Evolutionary conservation across 768 basidiomycete species (phyloP).

Genomic region (Podaxis sp.): DNA sequence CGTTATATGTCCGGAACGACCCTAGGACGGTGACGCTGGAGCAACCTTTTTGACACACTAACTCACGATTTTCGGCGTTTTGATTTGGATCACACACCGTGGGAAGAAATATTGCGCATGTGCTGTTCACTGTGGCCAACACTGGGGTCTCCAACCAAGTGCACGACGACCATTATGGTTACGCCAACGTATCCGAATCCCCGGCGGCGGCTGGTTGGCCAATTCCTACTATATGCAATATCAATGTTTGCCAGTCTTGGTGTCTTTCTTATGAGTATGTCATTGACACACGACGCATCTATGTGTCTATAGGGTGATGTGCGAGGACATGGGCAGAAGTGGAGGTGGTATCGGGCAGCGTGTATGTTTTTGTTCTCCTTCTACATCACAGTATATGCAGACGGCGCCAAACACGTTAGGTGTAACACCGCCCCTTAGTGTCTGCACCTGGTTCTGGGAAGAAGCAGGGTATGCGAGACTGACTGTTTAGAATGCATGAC

Average conservation of each 20-base stretch:
- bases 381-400: conserved; percentile 41
- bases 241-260: conserved; percentile 77
- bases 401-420: conserved; percentile 73
- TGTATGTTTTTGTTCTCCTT: conserved; percentile 16
- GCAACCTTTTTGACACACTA: neutral
- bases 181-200: conserved; percentile 29
- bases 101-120: neutral
- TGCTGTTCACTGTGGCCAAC: neutral
- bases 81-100: neutral
- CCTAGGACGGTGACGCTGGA: too few relatives aligned
- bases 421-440: conserved; percentile 12
- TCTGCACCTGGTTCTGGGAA: neutral
- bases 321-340: too few relatives aligned
- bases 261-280: conserved; percentile 64
- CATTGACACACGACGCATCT: conserved; percentile 26
- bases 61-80: neutral
- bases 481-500: conserved; percentile 25
- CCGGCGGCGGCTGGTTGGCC: conserved; percentile 61
- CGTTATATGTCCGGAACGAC: too few relatives aligned
- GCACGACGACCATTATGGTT: conserved; percentile 17
- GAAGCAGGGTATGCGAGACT: neutral
- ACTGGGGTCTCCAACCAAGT: neutral
- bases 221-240: conserved; percentile 67
- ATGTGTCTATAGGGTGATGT: conserved; percentile 17
- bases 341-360: conserved; percentile 21